These are phyloP conservation scores for Pneumocystis jirovecii DNA, from an alignment of 1,139 yeast genomes.

Conservation along the genomic window DNA sequence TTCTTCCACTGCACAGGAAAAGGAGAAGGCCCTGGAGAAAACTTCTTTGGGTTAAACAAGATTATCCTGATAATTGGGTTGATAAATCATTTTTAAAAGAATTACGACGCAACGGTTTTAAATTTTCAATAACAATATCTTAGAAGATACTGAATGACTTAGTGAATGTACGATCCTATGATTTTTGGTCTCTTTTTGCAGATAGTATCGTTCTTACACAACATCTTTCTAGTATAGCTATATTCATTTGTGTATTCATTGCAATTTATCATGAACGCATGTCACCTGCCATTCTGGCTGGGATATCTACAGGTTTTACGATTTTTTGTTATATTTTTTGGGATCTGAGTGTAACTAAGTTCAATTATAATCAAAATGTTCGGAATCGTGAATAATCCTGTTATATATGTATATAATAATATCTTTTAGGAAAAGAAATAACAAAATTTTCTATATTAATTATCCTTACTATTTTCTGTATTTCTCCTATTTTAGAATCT, in stretches of 20 bases:
- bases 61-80: slow-evolving; percentile 84
- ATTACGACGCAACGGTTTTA: slow-evolving; percentile 43
- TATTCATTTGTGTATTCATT: slow-evolving; percentile 48
- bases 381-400: neutral
- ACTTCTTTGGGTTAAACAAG: slow-evolving; percentile 72
- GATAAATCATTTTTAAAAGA: slow-evolving; percentile 66
- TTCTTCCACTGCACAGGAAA: neutral
- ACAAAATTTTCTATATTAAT: slow-evolving; percentile 55
- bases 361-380: slow-evolving; percentile 5
- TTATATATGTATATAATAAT: neutral
- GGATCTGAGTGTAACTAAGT: slow-evolving; percentile 14
- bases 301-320: slow-evolving; percentile 23
- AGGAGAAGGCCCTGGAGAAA: slow-evolving; percentile 49
- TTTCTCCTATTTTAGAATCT: slow-evolving; percentile 82
- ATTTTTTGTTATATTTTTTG: slow-evolving; percentile 28
- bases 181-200: slow-evolving; percentile 45
- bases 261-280: slow-evolving; percentile 27
- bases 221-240: slow-evolving; percentile 46
- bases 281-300: slow-evolving; percentile 24
- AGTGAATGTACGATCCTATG: slow-evolving; percentile 52
- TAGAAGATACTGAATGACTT: neutral
- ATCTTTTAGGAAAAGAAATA: slow-evolving; percentile 18
- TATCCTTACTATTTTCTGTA: slow-evolving; percentile 51
- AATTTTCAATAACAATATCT: neutral
- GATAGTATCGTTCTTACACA: slow-evolving; percentile 57